Base-by-base conservation (phyloP, 1,284 basidiomycete genomes). In the Cystobasidium sp. region DNA sequence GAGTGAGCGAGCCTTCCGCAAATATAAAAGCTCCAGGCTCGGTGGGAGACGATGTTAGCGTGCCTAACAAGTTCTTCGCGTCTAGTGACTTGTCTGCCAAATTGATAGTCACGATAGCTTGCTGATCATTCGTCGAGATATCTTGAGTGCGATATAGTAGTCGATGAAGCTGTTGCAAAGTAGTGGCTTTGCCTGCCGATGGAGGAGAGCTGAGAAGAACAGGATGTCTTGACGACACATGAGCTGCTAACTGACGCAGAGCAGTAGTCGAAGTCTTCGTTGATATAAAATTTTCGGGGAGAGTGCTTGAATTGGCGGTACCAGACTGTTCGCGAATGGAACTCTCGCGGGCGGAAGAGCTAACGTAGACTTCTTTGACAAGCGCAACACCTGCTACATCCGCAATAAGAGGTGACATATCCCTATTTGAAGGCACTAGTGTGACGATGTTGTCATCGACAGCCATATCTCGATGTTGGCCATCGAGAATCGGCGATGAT, bases 71-170 rank as follows among this genome's bases (percentile, higher is more conserved):
- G 0, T 94, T 91, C 63, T 97, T 92, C 46, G 96, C 91, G 81
- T 99, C 97, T 68, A 99, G 87, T 1, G 92, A 97, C 0, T 93
- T 94, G 79, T 97, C 95, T 6, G 94, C 93, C 49, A 98, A 89
- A 76, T 97, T 91, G 74, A 98, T 90, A 3, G 88, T 90, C 64
- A 97, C 80, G 24, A 87, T 72, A 91, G 87, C 75, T 81, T 82
- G n/a, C 51, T 88, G 52, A 80, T 82, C 12, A 81, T 79, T n/a
- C 85, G 85, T 0, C 91, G 20, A 22, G 39, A 31, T 88, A 76
- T 43, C 61, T 88, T 85, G 18, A 77, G 75, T 9, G 84, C 81
- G 75, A n/a, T 82, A 83, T 7, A 96, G 83, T 6, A 85, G 78
- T 6, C 85, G 83, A 5, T 91, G 89, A 31, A 99, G 88, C 78